A percentile compares a stretch with the other conserved stretches of the same genome.
Conservation (phyloP, 108 stramenopile species). For the Discostella stelligeroides region DNA sequence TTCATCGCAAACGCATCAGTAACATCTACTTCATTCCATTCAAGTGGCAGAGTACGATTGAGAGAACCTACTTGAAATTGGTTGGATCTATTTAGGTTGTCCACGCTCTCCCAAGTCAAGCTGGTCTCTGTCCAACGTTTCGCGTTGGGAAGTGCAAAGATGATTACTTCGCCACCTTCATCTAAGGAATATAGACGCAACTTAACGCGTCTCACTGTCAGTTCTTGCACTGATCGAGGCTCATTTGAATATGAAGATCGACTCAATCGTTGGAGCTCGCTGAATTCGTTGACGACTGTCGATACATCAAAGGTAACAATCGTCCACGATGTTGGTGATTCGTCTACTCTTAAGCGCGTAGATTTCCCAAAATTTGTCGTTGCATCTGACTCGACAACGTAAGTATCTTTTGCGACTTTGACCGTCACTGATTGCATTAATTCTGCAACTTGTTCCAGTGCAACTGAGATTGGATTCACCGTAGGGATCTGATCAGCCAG, state of each 20-base stretch:
- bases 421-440: conserved; percentile 3
- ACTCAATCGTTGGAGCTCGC: not conserved
- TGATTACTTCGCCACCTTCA: not conserved
- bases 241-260: not conserved
- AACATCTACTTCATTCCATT: conserved; percentile 9
- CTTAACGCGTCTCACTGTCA: not conserved
- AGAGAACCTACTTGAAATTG: conserved; percentile 16
- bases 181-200: conserved; percentile 2
- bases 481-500: not conserved
- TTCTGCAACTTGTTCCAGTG: not conserved
- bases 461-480: not conserved
- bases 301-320: conserved; percentile 5
- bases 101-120: conserved; percentile 18
- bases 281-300: not conserved
- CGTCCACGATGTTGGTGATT: not conserved
- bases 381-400: not conserved
- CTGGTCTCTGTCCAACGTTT: conserved; percentile 4
- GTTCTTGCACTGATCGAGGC: not conserved
- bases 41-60: not conserved
- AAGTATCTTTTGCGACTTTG: conserved; percentile 8
- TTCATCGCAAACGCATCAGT: conserved; percentile 7
- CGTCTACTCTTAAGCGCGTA: conserved; percentile 3
- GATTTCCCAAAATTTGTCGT: not conserved
- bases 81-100: conserved; percentile 1
- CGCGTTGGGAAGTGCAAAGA: conserved; percentile 5